A percentile compares a stretch with the other conserved stretches of the same genome.
phyloP scores from a whole-genome alignment of 176 grass and related monocot genomes.

The Metroxylon sagu region DNA sequence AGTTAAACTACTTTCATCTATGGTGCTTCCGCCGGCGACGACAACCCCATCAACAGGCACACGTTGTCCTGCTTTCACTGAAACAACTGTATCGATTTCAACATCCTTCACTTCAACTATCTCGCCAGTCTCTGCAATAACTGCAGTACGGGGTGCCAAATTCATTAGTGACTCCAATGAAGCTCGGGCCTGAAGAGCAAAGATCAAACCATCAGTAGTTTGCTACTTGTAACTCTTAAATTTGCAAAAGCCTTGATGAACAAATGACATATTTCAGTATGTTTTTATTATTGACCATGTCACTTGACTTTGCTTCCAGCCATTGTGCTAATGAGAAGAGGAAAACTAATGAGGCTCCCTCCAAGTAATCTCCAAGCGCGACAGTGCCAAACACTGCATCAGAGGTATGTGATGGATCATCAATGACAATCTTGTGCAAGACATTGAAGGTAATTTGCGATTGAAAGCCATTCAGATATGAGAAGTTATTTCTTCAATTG shows the following conservation, averaged over 20 bases:
- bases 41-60: conserved; percentile 13
- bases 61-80: conserved; percentile 9
- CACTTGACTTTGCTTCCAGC: conserved; percentile 2
- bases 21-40: conserved; percentile 3
- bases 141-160: conserved; percentile 11
- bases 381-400: conserved; percentile 3
- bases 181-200: conserved; percentile 3
- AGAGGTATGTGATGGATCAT: too few species aligned
- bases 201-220: neutral
- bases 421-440: too few species aligned
- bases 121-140: conserved; percentile 7
- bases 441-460: too few species aligned
- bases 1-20: conserved; percentile 10
- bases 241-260: too few species aligned
- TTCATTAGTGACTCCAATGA: conserved; percentile 8
- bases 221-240: too few species aligned
- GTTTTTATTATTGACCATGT: neutral
- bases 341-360: conserved; percentile 7
- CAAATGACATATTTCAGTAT: too few species aligned
- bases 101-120: neutral
- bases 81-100: neutral
- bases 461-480: too few species aligned
- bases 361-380: conserved; percentile 6
- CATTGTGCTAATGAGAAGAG: conserved; percentile 8
- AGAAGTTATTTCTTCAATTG: too few species aligned